phyloP scores from a whole-genome alignment of 2,329 filamentous ascomycete genomes.

The Beauveria scarabaeidicola region DNA sequence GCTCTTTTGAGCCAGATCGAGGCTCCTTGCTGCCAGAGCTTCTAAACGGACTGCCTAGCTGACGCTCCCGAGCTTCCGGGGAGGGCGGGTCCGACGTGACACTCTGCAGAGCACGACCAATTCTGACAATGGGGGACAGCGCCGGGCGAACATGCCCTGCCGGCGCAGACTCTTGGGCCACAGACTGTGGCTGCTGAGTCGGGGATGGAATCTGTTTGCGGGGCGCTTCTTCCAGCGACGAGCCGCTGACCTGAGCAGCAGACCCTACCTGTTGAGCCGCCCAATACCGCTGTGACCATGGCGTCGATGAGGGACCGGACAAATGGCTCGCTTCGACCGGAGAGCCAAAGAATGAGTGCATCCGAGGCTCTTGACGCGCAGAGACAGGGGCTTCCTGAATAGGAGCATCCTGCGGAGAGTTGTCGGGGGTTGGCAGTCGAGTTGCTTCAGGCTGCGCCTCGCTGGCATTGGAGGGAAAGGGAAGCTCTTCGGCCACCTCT shows the following conservation, averaged over 20 bases:
- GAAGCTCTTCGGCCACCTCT: constrained; percentile 13
- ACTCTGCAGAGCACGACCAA: constrained; percentile 46
- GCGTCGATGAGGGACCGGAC: neutral
- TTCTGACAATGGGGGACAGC: constrained; percentile 51
- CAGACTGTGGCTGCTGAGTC: constrained; percentile 24
- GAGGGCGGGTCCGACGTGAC: constrained; percentile 52
- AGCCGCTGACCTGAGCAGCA: constrained; percentile 1
- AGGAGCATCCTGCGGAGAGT: neutral
- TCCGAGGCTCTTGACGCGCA: neutral
- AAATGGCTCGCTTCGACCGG: neutral
- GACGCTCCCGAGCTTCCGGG: constrained; percentile 40
- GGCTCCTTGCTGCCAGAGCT: constrained; percentile 29
- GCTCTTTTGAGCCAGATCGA: constrained; percentile 21
- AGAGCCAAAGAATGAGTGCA: neutral
- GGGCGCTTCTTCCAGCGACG: constrained; percentile 25
- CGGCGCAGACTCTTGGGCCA: constrained; percentile 20
- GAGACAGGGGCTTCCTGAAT: neutral
- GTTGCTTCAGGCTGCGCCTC: neutral
- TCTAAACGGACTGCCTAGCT: constrained; percentile 49
- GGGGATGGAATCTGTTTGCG: constrained; percentile 31
- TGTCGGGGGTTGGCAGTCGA: neutral
- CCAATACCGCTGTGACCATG: neutral
- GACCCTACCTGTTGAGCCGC: constrained; percentile 1
- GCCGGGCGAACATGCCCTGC: constrained; percentile 32
- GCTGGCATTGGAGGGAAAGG: constrained; percentile 1